phyloP scores from a whole-genome alignment of 306 rosid species.

The Rosa lucieae region DNA sequence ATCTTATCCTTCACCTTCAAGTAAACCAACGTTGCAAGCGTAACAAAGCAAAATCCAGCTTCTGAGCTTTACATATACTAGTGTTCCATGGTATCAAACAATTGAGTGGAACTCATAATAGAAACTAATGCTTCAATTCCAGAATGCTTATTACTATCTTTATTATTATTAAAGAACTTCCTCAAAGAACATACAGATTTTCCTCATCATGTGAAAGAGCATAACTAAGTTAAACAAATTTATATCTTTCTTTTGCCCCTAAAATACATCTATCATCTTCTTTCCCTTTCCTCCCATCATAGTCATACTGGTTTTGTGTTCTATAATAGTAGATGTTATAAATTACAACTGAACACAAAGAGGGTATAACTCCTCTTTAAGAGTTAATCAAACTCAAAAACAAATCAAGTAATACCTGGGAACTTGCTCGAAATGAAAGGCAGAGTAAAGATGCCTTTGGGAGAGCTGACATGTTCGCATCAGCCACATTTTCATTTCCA shows the following conservation, averaged over 20 bases:
- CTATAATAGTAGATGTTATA: not conserved
- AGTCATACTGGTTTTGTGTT: too few relatives aligned
- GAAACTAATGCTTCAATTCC: not conserved
- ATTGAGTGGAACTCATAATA: not conserved
- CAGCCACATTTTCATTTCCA: slow-evolving; percentile 35
- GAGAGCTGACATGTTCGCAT: slow-evolving; percentile 33
- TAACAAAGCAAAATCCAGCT: not conserved
- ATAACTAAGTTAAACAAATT: not conserved
- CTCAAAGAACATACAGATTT: not conserved
- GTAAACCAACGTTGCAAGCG: not conserved
- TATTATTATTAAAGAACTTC: not conserved
- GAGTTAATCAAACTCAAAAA: not conserved
- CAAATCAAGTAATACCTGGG: slow-evolving; percentile 47
- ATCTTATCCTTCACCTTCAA: not conserved
- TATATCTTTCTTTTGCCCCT: not conserved
- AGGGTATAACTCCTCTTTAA: not conserved
- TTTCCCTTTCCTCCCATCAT: not conserved
- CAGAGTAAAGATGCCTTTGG: slow-evolving; percentile 71
- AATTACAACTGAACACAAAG: not conserved
- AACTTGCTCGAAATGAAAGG: slow-evolving; percentile 81
- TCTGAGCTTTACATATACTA: not conserved
- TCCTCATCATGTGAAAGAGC: not conserved
- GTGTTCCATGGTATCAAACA: not conserved
- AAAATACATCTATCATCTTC: not conserved
- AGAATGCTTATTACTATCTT: not conserved